A percentile compares a stretch with the other conserved stretches of the same genome.
phyloP scores from a whole-genome alignment of 2,329 filamentous ascomycete genomes.

The Exophiala xenobiotica region DNA sequence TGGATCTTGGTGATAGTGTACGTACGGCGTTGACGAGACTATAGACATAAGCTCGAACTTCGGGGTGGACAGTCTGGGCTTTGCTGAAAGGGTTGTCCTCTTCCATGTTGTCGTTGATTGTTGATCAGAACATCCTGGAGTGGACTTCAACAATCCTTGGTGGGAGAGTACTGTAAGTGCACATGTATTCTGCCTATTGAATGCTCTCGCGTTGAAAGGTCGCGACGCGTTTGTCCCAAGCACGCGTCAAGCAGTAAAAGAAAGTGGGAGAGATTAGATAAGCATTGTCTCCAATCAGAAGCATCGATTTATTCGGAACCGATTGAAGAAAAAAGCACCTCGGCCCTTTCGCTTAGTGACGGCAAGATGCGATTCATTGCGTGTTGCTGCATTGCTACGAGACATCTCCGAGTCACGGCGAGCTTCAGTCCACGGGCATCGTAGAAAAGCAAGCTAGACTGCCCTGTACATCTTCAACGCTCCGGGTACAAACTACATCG shows the following conservation, averaged over 20 bases:
- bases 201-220: neutral
- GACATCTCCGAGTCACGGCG: neutral
- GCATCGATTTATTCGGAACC: too few species aligned
- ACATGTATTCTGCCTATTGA: too few species aligned
- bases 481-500: neutral
- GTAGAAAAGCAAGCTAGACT: neutral
- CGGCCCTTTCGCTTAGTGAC: neutral
- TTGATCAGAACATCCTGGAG: slow-evolving; percentile 4
- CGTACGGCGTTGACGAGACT: slow-evolving; percentile 89
- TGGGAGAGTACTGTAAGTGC: neutral
- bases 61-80: slow-evolving; percentile 71
- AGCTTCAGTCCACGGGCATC: neutral
- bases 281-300: too few species aligned
- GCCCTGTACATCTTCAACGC: neutral
- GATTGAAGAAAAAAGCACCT: slow-evolving; percentile 1
- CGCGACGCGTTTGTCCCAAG: neutral
- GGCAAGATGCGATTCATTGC: neutral
- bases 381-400: too few species aligned
- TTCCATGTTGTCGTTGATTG: slow-evolving; percentile 37
- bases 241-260: neutral
- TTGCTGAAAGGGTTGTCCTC: slow-evolving; percentile 46
- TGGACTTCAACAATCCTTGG: neutral
- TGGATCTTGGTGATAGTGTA: slow-evolving; percentile 31
- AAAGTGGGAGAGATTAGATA: too few species aligned
- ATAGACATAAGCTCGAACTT: slow-evolving; percentile 89